phyloP scores from a whole-genome alignment of 176 grass and related monocot genomes.

The Guadua angustifolia region DNA sequence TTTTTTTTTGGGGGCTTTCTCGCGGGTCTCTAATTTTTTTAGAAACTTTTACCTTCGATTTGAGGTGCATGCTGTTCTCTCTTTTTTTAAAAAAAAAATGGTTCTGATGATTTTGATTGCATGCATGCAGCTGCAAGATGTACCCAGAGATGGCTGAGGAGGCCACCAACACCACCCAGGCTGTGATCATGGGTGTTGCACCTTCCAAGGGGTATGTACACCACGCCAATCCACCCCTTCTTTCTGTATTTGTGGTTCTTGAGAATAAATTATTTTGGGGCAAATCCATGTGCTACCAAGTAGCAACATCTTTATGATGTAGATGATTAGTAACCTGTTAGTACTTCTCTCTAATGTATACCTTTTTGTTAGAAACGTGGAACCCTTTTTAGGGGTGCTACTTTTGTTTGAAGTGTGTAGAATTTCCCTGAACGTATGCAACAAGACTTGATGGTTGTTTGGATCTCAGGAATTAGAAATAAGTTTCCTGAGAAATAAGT shows the following conservation, averaged over 20 bases:
- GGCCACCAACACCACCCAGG: constrained; percentile 49
- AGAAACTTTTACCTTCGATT: not conserved
- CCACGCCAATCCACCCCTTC: not conserved
- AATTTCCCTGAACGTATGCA: not conserved
- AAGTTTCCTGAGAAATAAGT: no score
- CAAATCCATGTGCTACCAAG: not conserved
- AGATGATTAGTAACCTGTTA: not conserved
- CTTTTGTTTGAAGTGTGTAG: not conserved
- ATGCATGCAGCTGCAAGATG: constrained; percentile 67
- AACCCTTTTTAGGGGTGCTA: not conserved
- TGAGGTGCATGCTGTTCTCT: not conserved
- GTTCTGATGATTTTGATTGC: not conserved
- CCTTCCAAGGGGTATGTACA: constrained; percentile 56
- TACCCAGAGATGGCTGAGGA: constrained; percentile 67
- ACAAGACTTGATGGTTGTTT: no score
- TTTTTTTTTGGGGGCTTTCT: not conserved
- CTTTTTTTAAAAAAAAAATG: not conserved
- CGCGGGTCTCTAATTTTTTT: not conserved
- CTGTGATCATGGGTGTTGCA: constrained; percentile 56
- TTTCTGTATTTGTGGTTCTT: not conserved
- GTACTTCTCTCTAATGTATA: not conserved
- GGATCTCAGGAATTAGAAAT: no score
- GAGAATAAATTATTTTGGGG: not conserved
- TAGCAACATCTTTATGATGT: not conserved
- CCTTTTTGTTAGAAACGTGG: not conserved